A percentile compares a stretch with the other conserved stretches of the same genome.
Evolutionary conservation across 2,329 filamentous ascomycete genomes (phyloP).

Genomic region (Xylaria sp.): DNA sequence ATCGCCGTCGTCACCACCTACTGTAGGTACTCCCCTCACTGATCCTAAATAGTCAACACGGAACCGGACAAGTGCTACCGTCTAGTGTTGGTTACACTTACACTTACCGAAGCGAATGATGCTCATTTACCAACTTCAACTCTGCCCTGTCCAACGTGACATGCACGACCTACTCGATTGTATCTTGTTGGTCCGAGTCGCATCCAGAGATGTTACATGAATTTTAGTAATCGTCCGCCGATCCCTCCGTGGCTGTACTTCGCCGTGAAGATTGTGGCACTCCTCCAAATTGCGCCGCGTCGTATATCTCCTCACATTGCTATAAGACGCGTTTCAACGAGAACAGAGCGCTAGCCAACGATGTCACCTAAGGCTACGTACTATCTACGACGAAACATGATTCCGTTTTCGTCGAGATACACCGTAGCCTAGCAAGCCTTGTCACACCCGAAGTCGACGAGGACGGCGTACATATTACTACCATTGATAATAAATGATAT

Average conservation of each 20-base stretch:
- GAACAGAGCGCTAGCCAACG: constrained; percentile 11
- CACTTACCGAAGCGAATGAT: constrained; percentile 28
- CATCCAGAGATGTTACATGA: constrained; percentile 31
- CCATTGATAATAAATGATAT: constrained; percentile 6
- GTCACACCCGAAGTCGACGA: background rate
- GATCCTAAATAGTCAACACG: constrained; percentile 16
- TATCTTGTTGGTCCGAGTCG: constrained; percentile 24
- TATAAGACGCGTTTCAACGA: constrained; percentile 12
- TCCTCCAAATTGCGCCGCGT: constrained; percentile 30
- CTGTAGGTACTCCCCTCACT: background rate
- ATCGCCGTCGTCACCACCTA: constrained; percentile 22
- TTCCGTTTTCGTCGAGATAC: constrained; percentile 8
- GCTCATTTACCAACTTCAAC: constrained; percentile 30
- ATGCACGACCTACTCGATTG: constrained; percentile 25
- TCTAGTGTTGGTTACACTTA: constrained; percentile 27
- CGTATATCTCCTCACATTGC: constrained; percentile 17
- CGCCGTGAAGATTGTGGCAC: constrained; percentile 27
- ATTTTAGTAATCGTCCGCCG: constrained; percentile 39
- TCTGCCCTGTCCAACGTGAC: constrained; percentile 28
- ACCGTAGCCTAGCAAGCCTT: background rate
- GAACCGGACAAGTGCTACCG: constrained; percentile 21
- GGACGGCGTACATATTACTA: constrained; percentile 13
- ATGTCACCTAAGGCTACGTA: constrained; percentile 2
- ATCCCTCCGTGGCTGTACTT: constrained; percentile 33
- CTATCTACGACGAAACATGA: constrained; percentile 6